phyloP scores from a whole-genome alignment of 768 basidiomycete genomes.

The Tylopilus subfusipes region DNA sequence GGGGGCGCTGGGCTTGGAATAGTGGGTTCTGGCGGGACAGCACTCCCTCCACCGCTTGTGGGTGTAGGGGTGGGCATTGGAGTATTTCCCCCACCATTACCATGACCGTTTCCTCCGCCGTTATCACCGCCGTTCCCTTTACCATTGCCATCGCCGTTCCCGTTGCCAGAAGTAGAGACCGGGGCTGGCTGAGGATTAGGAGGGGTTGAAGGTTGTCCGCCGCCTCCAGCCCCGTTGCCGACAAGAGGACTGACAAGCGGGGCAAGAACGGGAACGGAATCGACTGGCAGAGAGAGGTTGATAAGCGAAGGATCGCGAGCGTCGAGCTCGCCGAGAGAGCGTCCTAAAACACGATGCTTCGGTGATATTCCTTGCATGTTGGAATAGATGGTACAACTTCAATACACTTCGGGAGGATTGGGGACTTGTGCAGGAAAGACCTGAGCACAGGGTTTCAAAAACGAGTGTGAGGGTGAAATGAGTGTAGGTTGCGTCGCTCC shows the following conservation, averaged over 20 bases:
- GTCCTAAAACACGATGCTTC: conserved; percentile 12
- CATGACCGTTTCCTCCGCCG: not conserved
- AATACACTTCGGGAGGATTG: not conserved
- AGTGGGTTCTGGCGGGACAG: not conserved
- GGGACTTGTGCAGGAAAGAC: not conserved
- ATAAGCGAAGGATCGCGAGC: conserved; percentile 40
- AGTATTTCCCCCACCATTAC: not conserved
- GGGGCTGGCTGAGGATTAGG: conserved; percentile 1
- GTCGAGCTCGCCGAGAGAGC: conserved; percentile 20
- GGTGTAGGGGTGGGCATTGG: not conserved
- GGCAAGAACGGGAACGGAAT: conserved; percentile 39
- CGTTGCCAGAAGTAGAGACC: not conserved
- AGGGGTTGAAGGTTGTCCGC: conserved; percentile 1
- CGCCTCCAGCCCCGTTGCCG: conserved; percentile 11
- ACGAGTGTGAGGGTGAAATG: conserved; percentile 21
- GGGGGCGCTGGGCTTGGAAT: not conserved
- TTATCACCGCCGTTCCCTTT: not conserved
- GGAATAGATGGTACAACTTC: conserved; percentile 5
- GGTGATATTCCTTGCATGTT: conserved; percentile 13
- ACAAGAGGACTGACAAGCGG: conserved; percentile 36
- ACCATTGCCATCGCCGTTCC: not conserved
- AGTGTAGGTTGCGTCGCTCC: conserved; percentile 19
- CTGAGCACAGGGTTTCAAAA: conserved; percentile 7
- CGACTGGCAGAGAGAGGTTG: conserved; percentile 29
- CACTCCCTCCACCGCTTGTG: not conserved